Base-by-base conservation (phyloP, 345 rosid genomes). In the Hypericum androsaemum region DNA sequence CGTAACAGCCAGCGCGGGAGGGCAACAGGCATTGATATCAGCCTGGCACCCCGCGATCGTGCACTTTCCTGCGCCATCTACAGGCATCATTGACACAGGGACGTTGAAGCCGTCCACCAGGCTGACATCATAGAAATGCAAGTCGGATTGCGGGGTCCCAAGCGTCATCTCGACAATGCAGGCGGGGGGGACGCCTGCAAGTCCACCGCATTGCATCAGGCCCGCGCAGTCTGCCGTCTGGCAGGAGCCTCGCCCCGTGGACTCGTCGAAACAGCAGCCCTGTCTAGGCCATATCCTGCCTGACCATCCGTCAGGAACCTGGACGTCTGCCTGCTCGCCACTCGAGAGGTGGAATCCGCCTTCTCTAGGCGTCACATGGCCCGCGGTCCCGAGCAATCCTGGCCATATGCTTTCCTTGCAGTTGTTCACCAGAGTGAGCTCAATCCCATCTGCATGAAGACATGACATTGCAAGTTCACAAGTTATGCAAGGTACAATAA, bases 51-150 rank as follows among this genome's bases (percentile, higher is more conserved):
- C 74, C 0, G 98, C 96, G 5, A 78, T 73, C 12, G 94, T 96
- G 10, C 98, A 92, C 10, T 94, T 96, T 2, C 81, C 71, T 16
- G 95, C 96, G 0, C 95, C 95, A 2, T 90, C 98, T 0, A 87
- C 83, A 0, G 98, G 95, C 50, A 72, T 77, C 96, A 87, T 82
- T 0, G 95, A 77, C 17, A 90, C 95, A 0, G 95, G 98, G 14
- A 90, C 57, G 15, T 90, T 90, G 62, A 86, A 90, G 6, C 96
- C 98, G 38, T 90, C 98, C 1, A 90, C 98, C 11, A 90, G 67
- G 45, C 96, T 86, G 0, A 90, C 98, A 60, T 90, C 96, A n/a
- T 90, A 90, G 85, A 80, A 90, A 64, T 90, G 96, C 16, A 90
- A 61, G 0, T 96, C 89, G 0, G 96, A 86, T 42, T 71, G 47